A percentile compares a stretch with the other conserved stretches of the same genome.
phyloP scores from a whole-genome alignment of 148 eudicot species.

The Talinum fruticosum region DNA sequence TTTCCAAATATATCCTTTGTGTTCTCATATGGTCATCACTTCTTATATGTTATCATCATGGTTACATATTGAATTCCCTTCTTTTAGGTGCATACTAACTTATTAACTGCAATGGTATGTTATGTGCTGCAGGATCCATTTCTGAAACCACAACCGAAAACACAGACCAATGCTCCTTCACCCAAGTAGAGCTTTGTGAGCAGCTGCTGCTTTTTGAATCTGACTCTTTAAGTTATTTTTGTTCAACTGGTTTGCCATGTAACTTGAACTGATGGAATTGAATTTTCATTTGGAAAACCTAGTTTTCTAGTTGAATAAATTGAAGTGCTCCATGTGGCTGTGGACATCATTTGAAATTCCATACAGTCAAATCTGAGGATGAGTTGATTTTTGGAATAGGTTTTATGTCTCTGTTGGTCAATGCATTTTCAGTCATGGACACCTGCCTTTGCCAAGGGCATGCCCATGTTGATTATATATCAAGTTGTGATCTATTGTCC shows the following conservation, averaged over 20 bases:
- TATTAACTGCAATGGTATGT: not conserved
- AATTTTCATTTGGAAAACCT: not conserved
- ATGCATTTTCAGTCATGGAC: not conserved
- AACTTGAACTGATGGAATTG: not conserved
- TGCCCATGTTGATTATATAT: not conserved
- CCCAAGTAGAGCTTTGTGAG: conserved; percentile 27
- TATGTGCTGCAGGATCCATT: conserved; percentile 35
- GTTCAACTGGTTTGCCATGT: conserved; percentile 8
- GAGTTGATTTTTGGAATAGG: not conserved
- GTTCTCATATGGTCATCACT: not conserved
- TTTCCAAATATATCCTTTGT: not conserved
- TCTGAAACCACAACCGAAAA: conserved; percentile 27
- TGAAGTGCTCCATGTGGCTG: not conserved
- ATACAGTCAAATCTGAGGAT: not conserved
- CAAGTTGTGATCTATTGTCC: no score
- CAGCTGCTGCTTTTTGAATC: not conserved
- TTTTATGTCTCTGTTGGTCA: not conserved
- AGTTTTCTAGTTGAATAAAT: not conserved
- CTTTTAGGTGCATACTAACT: not conserved
- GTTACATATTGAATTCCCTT: not conserved
- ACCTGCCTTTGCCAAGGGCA: not conserved
- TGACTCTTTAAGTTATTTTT: conserved; percentile 7
- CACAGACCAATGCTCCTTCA: conserved; percentile 30
- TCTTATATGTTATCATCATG: not conserved
- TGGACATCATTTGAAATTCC: not conserved